phyloP scores from a whole-genome alignment of 169 alveolate genomes.

The Amoebophrya sp. region DNA sequence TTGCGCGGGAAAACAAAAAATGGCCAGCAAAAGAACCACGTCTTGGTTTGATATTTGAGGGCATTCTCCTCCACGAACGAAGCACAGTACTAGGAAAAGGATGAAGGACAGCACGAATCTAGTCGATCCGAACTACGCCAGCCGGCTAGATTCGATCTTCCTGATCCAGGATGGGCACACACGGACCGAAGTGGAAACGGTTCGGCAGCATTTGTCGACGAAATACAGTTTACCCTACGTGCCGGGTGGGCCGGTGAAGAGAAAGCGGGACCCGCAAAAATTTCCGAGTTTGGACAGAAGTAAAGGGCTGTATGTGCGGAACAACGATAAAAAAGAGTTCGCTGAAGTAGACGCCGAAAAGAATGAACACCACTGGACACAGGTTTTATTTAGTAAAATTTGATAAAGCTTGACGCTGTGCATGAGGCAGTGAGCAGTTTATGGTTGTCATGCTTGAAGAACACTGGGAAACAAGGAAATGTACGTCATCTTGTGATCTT shows the following conservation, averaged over 20 bases:
- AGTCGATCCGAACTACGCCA: no score
- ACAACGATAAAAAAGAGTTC: neutral
- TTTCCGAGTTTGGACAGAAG: neutral
- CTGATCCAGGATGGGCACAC: slow-evolving; percentile 27
- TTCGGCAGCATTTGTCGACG: neutral
- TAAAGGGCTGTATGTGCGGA: neutral
- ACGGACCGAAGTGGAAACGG: neutral
- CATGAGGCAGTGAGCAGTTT: neutral
- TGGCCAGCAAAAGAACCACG: no score
- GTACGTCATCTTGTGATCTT: neutral
- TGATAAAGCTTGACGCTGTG: neutral
- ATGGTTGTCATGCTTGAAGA: neutral
- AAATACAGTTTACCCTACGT: neutral
- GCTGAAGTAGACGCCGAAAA: neutral
- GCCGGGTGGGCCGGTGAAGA: neutral
- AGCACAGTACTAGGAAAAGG: no score
- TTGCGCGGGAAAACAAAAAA: no score
- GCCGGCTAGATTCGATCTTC: neutral
- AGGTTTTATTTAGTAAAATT: neutral
- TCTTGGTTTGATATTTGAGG: no score
- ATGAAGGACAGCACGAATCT: no score
- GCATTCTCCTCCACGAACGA: no score
- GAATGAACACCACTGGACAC: neutral
- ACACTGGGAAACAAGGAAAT: neutral
- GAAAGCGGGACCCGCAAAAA: neutral